phyloP scores from a whole-genome alignment of 495 filamentous ascomycete genomes.

The Amniculicola lignicola region DNA sequence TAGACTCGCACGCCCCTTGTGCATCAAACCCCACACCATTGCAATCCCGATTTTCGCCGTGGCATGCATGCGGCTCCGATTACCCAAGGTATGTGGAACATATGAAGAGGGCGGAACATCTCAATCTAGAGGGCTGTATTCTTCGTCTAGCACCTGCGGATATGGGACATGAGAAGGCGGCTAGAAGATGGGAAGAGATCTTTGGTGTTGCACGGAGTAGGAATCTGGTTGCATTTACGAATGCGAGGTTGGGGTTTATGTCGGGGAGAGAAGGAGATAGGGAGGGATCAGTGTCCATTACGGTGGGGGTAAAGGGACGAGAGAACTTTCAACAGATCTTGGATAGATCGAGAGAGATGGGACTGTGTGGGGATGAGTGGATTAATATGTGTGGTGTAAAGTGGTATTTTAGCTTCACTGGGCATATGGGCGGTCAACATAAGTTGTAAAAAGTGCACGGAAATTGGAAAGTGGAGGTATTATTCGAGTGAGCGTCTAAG shows the following conservation, averaged over 20 bases:
- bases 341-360: conserved; percentile 28
- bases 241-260: conserved; percentile 36
- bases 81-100: conserved; percentile 22
- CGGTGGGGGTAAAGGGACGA: conserved; percentile 33
- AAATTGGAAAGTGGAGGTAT: too few species aligned
- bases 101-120: conserved; percentile 32
- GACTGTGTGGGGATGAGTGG: conserved; percentile 30
- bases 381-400: conserved; percentile 36
- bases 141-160: conserved; percentile 32
- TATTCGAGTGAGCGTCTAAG: too few species aligned
- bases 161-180: conserved; percentile 27
- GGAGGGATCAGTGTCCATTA: conserved; percentile 33
- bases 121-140: conserved; percentile 33
- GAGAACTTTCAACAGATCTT: conserved; percentile 31
- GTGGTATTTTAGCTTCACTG: conserved; percentile 31
- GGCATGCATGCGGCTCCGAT: conserved; percentile 36
- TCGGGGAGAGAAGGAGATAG: conserved; percentile 28
- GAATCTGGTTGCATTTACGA: conserved; percentile 38
- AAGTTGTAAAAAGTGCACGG: too few species aligned
- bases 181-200: conserved; percentile 37
- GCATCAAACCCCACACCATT: conserved; percentile 31
- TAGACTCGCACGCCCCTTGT: conserved; percentile 33
- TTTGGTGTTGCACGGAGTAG: conserved; percentile 35
- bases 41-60: conserved; percentile 33
- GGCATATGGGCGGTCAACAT: too few species aligned